Evolutionary conservation across 257 asterid genomes (phyloP).

Genomic region (Voacanga thouarsii): DNA sequence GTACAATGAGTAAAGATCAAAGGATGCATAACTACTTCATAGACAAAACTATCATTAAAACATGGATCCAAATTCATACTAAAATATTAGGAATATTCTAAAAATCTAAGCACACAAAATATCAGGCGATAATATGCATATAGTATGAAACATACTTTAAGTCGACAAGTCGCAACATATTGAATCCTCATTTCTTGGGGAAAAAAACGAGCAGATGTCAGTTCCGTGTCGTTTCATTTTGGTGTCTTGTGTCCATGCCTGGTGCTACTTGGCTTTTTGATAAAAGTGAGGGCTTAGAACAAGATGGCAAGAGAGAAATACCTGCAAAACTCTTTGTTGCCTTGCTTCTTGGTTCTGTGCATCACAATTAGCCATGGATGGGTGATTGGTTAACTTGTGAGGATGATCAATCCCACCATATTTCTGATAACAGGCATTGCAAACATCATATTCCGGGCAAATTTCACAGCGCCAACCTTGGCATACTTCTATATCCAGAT

Average conservation of each 20-base stretch:
- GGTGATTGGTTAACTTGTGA: conserved; percentile 77
- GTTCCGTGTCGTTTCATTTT: background rate
- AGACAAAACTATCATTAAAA: too few species aligned
- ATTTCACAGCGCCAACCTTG: conserved; percentile 99
- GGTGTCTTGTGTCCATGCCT: background rate
- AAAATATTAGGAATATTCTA: too few species aligned
- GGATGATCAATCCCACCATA: conserved; percentile 84
- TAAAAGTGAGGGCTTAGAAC: background rate
- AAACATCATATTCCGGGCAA: conserved; percentile 90
- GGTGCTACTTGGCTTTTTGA: background rate
- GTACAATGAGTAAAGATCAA: too few species aligned
- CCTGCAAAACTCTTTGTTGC: conserved; percentile 85
- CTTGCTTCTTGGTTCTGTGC: conserved; percentile 96
- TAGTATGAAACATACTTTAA: too few species aligned
- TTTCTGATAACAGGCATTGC: conserved; percentile 81
- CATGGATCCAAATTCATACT: too few species aligned
- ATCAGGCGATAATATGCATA: too few species aligned
- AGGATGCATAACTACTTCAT: too few species aligned
- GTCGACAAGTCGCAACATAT: too few species aligned
- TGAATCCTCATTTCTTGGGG: background rate
- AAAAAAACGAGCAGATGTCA: background rate
- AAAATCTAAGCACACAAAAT: too few species aligned
- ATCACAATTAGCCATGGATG: conserved; percentile 63
- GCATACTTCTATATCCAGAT: conserved; percentile 87
- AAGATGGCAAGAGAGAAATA: conserved; percentile 19